Conservation (phyloP, 2,329 filamentous ascomycete genomes). For the Aureobasidium sp. region DNA sequence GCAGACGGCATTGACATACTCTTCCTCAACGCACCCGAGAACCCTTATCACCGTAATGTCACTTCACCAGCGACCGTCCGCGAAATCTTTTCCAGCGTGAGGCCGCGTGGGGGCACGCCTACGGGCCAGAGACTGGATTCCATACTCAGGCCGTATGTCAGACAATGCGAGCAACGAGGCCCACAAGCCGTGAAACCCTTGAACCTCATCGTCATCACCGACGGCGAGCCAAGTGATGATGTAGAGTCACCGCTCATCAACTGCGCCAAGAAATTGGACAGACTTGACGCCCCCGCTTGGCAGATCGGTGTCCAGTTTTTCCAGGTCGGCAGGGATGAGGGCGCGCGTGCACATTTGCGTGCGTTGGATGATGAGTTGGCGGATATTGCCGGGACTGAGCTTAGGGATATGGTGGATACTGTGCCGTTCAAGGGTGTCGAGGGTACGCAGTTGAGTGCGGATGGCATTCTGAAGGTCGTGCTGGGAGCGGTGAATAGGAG, state of each 20-base stretch:
- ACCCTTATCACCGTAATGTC: constrained; percentile 59
- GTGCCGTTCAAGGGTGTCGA: constrained; percentile 60
- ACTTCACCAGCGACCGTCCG: constrained; percentile 51
- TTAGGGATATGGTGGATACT: constrained; percentile 89
- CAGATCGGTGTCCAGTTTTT: constrained; percentile 95
- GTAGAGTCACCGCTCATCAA: constrained; percentile 62
- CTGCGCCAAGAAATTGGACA: constrained; percentile 64
- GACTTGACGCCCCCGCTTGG: constrained; percentile 61
- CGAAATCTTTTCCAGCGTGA: constrained; percentile 62
- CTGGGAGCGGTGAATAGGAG: constrained; percentile 67
- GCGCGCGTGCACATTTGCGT: constrained; percentile 58
- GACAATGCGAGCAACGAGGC: constrained; percentile 38
- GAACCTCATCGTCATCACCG: constrained; percentile 90
- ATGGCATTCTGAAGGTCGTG: constrained; percentile 73
- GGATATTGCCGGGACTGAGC: constrained; percentile 43
- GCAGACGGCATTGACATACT: constrained; percentile 81
- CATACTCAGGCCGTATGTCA: constrained; percentile 69
- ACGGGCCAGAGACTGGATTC: constrained; percentile 64
- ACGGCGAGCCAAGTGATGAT: constrained; percentile 76
- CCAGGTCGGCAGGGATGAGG: constrained; percentile 71
- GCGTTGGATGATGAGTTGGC: constrained; percentile 68
- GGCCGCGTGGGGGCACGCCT: constrained; percentile 61
- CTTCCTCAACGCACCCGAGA: constrained; percentile 70
- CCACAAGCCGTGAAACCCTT: constrained; percentile 59
- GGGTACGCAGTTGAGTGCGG: constrained; percentile 53